phyloP scores from a whole-genome alignment of 768 basidiomycete species.

The Suillus lakei region DNA sequence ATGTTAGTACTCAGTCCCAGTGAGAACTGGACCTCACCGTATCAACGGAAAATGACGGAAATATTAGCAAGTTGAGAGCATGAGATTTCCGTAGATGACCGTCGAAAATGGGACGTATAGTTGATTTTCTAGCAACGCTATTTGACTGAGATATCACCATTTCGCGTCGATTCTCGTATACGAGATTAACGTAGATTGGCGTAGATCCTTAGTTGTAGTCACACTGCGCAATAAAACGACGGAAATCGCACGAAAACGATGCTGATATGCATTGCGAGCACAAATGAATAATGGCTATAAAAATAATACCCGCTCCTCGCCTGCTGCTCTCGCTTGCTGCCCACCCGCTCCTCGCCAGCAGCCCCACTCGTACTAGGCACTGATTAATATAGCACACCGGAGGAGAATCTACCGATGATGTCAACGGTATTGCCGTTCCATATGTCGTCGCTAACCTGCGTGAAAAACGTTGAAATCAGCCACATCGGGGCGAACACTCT shows the following conservation, averaged over 20 bases:
- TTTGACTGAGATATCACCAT: not conserved
- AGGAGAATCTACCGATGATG: too few relatives aligned
- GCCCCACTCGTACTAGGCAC: too few relatives aligned
- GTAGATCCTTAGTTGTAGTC: not conserved
- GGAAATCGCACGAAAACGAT: not conserved
- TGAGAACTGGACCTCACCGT: not conserved
- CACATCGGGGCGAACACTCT: too few relatives aligned
- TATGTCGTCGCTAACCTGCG: too few relatives aligned
- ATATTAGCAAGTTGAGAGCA: not conserved
- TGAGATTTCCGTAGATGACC: not conserved
- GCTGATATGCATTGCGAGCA: not conserved
- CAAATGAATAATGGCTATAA: too few relatives aligned
- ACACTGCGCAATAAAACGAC: not conserved
- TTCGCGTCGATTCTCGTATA: not conserved
- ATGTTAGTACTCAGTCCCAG: too few relatives aligned
- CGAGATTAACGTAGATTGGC: not conserved
- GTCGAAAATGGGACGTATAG: not conserved
- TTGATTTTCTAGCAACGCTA: not conserved
- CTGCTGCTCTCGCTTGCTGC: too few relatives aligned
- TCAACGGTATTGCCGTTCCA: too few relatives aligned
- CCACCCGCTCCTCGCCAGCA: too few relatives aligned
- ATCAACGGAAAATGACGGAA: not conserved
- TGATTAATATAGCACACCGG: too few relatives aligned
- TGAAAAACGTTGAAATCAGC: too few relatives aligned
- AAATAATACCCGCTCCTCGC: too few relatives aligned